Conservation (phyloP, 805 yeast genomes). For the Dipodascopsis uninucleata region DNA sequence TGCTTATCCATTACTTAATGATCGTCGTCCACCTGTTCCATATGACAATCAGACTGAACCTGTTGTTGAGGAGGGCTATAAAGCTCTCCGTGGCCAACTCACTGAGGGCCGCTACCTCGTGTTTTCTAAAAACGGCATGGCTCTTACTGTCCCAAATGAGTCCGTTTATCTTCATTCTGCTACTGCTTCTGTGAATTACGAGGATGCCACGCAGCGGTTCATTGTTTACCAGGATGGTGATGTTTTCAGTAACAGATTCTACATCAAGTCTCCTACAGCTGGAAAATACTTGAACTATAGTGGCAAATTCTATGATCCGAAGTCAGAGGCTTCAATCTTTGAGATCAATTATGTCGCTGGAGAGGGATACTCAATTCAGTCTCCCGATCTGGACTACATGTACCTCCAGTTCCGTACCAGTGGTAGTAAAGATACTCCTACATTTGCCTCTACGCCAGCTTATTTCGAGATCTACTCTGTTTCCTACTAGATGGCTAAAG, state of each 20-base stretch:
- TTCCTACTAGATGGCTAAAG: too few species aligned
- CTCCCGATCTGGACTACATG: too few species aligned
- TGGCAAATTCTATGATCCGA: slow-evolving; percentile 4
- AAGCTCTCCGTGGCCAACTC: slow-evolving; percentile 28
- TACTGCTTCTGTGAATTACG: not conserved
- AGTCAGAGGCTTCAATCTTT: slow-evolving; percentile 4
- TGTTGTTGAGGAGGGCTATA: slow-evolving; percentile 28
- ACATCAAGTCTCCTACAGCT: slow-evolving; percentile 9
- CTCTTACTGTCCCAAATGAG: not conserved
- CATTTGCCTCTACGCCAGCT: too few species aligned
- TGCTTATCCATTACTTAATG: not conserved
- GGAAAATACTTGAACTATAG: slow-evolving; percentile 2
- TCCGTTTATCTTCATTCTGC: not conserved
- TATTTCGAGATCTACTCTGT: too few species aligned
- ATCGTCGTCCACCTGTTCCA: slow-evolving; percentile 25
- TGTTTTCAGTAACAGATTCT: slow-evolving; percentile 17
- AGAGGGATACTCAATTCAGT: slow-evolving; percentile 13
- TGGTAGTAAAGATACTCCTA: too few species aligned
- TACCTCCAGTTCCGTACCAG: too few species aligned
- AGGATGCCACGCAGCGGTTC: slow-evolving; percentile 8
- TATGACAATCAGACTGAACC: slow-evolving; percentile 28
- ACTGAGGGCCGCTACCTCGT: slow-evolving; percentile 32
- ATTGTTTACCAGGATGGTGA: slow-evolving; percentile 22
- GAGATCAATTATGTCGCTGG: slow-evolving; percentile 4
- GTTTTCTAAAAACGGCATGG: slow-evolving; percentile 5